Conservation (phyloP, 331 rosid genomes). For the Pyracantha coccinea region DNA sequence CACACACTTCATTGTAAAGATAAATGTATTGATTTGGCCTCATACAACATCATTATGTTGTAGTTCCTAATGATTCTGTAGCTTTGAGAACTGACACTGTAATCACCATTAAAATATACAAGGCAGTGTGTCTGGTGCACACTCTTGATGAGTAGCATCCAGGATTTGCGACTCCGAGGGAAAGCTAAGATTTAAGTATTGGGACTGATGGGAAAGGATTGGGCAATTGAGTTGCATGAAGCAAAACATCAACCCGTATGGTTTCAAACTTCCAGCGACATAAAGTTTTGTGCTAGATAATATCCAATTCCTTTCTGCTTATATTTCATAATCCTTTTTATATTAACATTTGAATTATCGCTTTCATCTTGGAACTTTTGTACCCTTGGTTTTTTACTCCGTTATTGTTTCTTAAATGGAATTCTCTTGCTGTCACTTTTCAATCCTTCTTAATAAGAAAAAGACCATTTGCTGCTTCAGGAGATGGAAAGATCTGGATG, state of each 20-base stretch:
- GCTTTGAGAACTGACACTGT: background rate
- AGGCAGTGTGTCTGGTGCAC: background rate
- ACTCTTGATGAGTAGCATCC: background rate
- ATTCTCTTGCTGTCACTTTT: background rate
- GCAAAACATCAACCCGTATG: background rate
- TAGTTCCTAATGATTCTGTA: background rate
- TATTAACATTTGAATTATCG: background rate
- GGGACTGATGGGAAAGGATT: background rate
- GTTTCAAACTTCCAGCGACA: background rate
- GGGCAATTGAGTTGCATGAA: background rate
- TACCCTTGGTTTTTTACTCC: background rate
- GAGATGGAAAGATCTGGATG: constrained; percentile 81
- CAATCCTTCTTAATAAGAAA: constrained; percentile 11
- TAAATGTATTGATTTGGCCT: background rate
- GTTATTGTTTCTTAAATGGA: background rate
- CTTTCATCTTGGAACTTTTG: background rate
- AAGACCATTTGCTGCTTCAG: constrained; percentile 35
- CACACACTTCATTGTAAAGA: background rate
- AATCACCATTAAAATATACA: background rate
- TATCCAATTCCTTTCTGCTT: background rate
- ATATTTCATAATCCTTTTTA: background rate
- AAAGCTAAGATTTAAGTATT: background rate
- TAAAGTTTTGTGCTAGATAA: background rate
- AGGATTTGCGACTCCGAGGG: background rate
- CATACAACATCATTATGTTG: background rate